phyloP scores from a whole-genome alignment of 2,329 filamentous ascomycete genomes.

The Xylaria polymorpha region DNA sequence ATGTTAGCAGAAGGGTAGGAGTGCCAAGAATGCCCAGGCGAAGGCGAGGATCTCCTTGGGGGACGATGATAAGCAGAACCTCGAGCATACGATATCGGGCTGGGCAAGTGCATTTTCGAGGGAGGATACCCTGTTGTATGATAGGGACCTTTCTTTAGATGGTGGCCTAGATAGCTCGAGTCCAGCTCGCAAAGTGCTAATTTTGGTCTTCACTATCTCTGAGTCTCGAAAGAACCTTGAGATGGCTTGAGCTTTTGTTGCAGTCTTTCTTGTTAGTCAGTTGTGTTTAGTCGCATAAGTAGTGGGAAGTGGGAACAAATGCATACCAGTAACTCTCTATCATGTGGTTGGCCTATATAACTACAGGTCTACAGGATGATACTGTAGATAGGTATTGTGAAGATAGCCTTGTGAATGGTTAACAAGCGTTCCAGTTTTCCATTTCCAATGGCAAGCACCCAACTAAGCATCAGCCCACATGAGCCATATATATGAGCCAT shows the following conservation, averaged over 20 bases:
- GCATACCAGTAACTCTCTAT: constrained; percentile 10
- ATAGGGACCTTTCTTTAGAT: constrained; percentile 27
- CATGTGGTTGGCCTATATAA: background rate
- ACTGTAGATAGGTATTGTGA: background rate
- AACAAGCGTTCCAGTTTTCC: background rate
- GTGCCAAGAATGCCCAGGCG: constrained; percentile 25
- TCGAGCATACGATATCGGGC: constrained; percentile 30
- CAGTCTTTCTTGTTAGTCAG: constrained; percentile 28
- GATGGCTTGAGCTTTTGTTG: constrained; percentile 30
- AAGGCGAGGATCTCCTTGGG: constrained; percentile 26
- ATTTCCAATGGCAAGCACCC: background rate
- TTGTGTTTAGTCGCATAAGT: constrained; percentile 26
- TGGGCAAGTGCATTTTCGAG: constrained; percentile 28
- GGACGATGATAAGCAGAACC: constrained; percentile 26
- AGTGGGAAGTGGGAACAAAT: constrained; percentile 15
- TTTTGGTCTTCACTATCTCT: constrained; percentile 28
- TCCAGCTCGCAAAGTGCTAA: constrained; percentile 25
- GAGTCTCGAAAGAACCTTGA: constrained; percentile 22
- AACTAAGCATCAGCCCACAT: background rate
- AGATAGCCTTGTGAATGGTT: background rate
- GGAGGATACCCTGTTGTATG: constrained; percentile 31
- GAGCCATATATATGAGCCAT: constrained; percentile 1
- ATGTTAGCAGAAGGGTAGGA: constrained; percentile 37
- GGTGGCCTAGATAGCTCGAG: constrained; percentile 29
- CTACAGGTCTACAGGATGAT: no score